Evolutionary conservation across 2,329 filamentous ascomycete genomes (phyloP).

Genomic region (Diaporthe sp.): DNA sequence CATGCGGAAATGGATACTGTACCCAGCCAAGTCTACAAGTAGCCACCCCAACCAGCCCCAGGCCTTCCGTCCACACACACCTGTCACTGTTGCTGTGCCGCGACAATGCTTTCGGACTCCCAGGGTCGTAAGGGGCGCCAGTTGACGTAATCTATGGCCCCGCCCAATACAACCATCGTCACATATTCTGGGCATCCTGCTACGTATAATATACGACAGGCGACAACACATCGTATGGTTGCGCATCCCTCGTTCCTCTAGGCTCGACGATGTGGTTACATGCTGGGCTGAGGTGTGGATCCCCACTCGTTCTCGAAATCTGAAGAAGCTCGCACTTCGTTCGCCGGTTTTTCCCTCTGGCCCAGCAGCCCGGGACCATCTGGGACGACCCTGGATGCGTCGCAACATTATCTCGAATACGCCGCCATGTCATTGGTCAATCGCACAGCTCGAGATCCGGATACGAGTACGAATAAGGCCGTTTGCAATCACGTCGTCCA

Average conservation of each 20-base stretch:
- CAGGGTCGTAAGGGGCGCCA: not conserved
- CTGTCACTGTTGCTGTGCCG: conserved; percentile 9
- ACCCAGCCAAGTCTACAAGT: not conserved
- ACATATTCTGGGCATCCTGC: conserved; percentile 2
- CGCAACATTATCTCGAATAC: not conserved
- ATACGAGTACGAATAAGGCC: conserved; percentile 38
- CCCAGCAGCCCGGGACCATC: conserved; percentile 13
- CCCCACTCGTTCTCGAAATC: conserved; percentile 34
- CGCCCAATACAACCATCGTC: conserved; percentile 17
- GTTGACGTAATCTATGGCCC: conserved; percentile 25
- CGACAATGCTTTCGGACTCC: not conserved
- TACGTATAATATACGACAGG: not conserved
- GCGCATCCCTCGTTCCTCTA: conserved; percentile 7
- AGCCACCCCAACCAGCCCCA: not conserved
- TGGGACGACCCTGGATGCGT: conserved; percentile 7
- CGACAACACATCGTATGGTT: conserved; percentile 27
- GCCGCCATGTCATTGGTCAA: conserved; percentile 20
- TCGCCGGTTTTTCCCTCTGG: conserved; percentile 5
- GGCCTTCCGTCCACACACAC: not conserved
- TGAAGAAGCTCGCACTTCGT: conserved; percentile 8
- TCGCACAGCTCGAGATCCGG: not conserved
- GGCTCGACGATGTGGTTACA: conserved; percentile 25
- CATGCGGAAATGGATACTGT: not conserved
- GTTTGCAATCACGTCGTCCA: conserved; percentile 24
- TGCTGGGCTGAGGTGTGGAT: conserved; percentile 36